Evolutionary conservation across 768 basidiomycete species (phyloP).

Genomic region (Phaffia tasmanica): DNA sequence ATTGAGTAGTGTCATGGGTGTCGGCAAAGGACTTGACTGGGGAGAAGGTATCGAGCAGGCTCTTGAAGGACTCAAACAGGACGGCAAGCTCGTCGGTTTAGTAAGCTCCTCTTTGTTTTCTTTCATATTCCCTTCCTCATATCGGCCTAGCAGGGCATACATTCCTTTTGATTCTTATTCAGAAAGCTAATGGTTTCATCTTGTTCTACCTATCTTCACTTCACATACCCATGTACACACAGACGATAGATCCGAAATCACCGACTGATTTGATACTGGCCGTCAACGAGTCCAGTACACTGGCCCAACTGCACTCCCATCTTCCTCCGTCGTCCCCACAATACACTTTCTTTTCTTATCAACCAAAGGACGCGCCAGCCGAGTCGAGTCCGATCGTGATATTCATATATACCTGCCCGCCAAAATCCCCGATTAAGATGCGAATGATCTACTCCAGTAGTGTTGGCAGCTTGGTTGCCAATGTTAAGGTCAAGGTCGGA

Average conservation of each 20-base stretch:
- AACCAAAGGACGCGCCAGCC: not conserved
- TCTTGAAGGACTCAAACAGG: slow-evolving; percentile 7
- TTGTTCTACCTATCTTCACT: not conserved
- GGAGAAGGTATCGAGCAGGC: slow-evolving; percentile 23
- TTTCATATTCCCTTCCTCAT: not conserved
- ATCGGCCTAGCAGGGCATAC: not conserved
- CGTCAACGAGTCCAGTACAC: not conserved
- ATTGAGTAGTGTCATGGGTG: slow-evolving; percentile 12
- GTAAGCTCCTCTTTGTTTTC: not conserved
- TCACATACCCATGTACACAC: not conserved
- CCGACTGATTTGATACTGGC: slow-evolving; percentile 6
- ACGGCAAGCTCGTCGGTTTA: slow-evolving; percentile 16
- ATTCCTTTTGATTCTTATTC: not conserved
- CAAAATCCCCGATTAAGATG: slow-evolving; percentile 20
- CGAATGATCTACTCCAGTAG: slow-evolving; percentile 21
- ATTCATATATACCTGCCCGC: slow-evolving; percentile 21
- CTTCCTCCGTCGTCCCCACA: slow-evolving; percentile 16
- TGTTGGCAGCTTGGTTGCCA: slow-evolving; percentile 14
- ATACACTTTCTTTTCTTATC: slow-evolving; percentile 24
- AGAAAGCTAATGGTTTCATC: not conserved
- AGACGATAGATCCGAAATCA: slow-evolving; percentile 13
- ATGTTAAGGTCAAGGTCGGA: slow-evolving; percentile 8
- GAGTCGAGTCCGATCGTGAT: slow-evolving; percentile 6
- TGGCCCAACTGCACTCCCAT: slow-evolving; percentile 3
- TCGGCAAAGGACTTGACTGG: slow-evolving; percentile 20